Conservation (phyloP, 2,329 filamentous ascomycete species). For the Chrysoporthe cubensis region DNA sequence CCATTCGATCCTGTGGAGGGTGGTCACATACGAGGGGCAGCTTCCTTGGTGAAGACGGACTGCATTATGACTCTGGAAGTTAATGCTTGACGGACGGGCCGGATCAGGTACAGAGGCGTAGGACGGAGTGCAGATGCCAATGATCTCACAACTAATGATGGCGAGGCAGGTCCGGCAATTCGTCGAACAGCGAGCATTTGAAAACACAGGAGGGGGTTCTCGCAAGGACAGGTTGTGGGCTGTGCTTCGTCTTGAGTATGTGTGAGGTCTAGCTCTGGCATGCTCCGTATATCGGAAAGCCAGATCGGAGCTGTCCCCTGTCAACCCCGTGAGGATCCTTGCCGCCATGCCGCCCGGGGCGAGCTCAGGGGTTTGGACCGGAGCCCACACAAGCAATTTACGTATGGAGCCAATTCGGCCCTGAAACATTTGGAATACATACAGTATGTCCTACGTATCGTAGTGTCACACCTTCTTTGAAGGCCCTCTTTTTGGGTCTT, state of each 20-base stretch:
- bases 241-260: neutral
- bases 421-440: neutral
- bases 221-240: neutral
- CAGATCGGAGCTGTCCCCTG: slow-evolving; percentile 8
- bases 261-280: neutral
- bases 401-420: neutral
- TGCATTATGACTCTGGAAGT: slow-evolving; percentile 23
- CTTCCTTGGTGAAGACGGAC: slow-evolving; percentile 60
- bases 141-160: slow-evolving; percentile 28
- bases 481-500: neutral
- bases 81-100: slow-evolving; percentile 17
- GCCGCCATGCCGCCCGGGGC: neutral
- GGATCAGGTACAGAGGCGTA: slow-evolving; percentile 9
- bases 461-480: neutral
- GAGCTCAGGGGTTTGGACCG: neutral
- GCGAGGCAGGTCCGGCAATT: neutral
- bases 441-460: neutral
- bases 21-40: slow-evolving; percentile 56
- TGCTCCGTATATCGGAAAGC: slow-evolving; percentile 20
- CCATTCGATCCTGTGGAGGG: neutral
- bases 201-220: neutral
- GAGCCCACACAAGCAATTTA: neutral
- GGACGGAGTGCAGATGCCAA: slow-evolving; percentile 18
- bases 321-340: slow-evolving; percentile 1
- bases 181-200: slow-evolving; percentile 25